These are phyloP conservation scores for Colletotrichum horii DNA, from an alignment of 2,329 filamentous ascomycete genomes.

Conservation along the genomic window DNA sequence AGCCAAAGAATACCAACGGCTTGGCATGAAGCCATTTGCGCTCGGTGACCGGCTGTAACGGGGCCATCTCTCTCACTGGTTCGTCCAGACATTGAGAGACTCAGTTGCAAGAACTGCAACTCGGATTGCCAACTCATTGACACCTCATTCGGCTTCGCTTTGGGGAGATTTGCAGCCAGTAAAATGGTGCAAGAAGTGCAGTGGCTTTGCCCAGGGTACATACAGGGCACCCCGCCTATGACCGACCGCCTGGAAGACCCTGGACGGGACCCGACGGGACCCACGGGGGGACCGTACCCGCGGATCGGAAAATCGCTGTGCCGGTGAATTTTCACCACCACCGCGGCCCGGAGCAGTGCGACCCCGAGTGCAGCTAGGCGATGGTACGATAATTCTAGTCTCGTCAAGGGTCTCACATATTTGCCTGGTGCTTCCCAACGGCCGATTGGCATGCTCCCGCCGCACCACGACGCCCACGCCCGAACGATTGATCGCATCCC, in stretches of 20 bases:
- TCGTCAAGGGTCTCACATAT: background rate
- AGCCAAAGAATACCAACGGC: background rate
- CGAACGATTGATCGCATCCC: background rate
- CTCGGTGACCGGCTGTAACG: background rate
- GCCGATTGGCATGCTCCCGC: background rate
- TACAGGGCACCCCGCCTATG: background rate
- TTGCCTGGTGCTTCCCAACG: background rate
- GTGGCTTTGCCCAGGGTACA: no score
- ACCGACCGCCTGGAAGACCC: background rate
- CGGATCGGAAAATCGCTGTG: background rate
- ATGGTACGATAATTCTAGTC: conserved; percentile 10
- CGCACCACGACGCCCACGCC: background rate
- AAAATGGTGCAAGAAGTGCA: background rate
- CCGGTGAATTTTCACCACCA: background rate
- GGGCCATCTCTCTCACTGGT: background rate
- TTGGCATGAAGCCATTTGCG: background rate
- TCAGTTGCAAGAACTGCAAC: background rate
- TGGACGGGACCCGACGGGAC: no score
- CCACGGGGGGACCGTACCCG: no score
- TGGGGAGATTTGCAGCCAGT: background rate
- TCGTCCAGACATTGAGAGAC: background rate
- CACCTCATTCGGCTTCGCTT: background rate
- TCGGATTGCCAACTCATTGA: background rate
- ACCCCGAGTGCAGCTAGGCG: background rate
- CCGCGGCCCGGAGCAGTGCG: background rate